Conservation (phyloP, 805 yeast genomes). For the Hanseniaspora pseudoguilliermondii region DNA sequence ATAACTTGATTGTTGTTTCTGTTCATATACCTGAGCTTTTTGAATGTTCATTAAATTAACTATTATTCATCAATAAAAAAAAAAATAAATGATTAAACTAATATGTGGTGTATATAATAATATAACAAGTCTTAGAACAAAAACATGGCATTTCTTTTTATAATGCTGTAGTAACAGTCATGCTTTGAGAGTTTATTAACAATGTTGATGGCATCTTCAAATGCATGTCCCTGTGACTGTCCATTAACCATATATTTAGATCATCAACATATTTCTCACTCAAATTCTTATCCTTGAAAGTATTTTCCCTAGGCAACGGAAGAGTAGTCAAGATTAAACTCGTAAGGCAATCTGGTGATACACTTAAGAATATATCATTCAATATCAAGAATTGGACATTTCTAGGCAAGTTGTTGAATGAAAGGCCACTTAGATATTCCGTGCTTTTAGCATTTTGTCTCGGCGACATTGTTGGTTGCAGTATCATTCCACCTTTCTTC, state of each 20-base stretch:
- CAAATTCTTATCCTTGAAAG: slow-evolving; percentile 56
- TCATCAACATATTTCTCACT: slow-evolving; percentile 65
- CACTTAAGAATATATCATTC: slow-evolving; percentile 60
- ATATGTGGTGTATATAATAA: too few relatives aligned
- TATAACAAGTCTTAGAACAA: too few relatives aligned
- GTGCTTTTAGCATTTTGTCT: slow-evolving; percentile 24
- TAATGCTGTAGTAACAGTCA: slow-evolving; percentile 90
- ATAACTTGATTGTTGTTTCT: background rate
- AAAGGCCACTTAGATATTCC: slow-evolving; percentile 30
- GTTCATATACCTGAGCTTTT: background rate
- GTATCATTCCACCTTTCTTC: slow-evolving; percentile 13
- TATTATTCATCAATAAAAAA: background rate
- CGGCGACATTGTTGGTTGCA: slow-evolving; percentile 24
- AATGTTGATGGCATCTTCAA: slow-evolving; percentile 60
- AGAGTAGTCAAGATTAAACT: slow-evolving; percentile 77
- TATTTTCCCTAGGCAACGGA: slow-evolving; percentile 77
- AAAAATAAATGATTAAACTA: too few relatives aligned
- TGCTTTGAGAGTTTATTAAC: slow-evolving; percentile 78
- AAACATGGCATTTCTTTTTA: slow-evolving; percentile 22
- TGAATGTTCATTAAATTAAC: background rate
- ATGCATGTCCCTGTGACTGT: slow-evolving; percentile 15
- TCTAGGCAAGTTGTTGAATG: slow-evolving; percentile 83
- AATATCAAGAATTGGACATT: slow-evolving; percentile 79
- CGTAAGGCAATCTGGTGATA: slow-evolving; percentile 28
- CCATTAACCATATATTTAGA: slow-evolving; percentile 68